Evolutionary conservation across 2,329 filamentous ascomycete species (phyloP).

Genomic region (Paecilomyces fulvus): DNA sequence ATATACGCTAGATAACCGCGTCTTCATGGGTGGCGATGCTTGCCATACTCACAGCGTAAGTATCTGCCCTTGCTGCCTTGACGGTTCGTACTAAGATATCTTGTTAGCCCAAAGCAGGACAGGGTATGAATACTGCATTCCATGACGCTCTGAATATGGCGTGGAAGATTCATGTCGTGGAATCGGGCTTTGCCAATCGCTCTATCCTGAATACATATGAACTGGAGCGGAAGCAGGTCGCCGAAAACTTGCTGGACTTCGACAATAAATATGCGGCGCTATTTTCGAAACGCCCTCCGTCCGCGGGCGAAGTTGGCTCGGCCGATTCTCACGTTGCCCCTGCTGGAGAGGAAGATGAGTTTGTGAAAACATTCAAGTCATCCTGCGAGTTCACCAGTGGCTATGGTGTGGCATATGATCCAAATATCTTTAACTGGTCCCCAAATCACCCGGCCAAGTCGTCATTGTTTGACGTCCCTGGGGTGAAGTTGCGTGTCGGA

Average conservation of each 20-base stretch:
- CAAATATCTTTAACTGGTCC: constrained; percentile 80
- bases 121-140: constrained; percentile 56
- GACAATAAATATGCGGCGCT: constrained; percentile 84
- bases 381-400: constrained; percentile 87
- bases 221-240: constrained; percentile 72
- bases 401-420: constrained; percentile 78
- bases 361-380: constrained; percentile 84
- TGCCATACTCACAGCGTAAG: constrained; percentile 53
- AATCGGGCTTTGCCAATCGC: constrained; percentile 68
- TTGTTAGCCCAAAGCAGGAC: constrained; percentile 50
- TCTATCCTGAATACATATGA: constrained; percentile 78
- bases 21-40: constrained; percentile 58
- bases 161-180: constrained; percentile 93
- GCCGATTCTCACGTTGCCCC: constrained; percentile 42
- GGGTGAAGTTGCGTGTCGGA: constrained; percentile 61
- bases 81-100: constrained; percentile 4
- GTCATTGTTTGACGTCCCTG: constrained; percentile 56
- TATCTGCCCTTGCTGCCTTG: background rate
- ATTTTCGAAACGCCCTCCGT: constrained; percentile 71
- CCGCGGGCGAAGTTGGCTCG: constrained; percentile 62
- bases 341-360: constrained; percentile 51
- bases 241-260: constrained; percentile 75
- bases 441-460: constrained; percentile 62
- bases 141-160: constrained; percentile 72
- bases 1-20: constrained; percentile 56